Conservation (phyloP, 148 eudicot genomes). For the Persicaria maculosa region DNA sequence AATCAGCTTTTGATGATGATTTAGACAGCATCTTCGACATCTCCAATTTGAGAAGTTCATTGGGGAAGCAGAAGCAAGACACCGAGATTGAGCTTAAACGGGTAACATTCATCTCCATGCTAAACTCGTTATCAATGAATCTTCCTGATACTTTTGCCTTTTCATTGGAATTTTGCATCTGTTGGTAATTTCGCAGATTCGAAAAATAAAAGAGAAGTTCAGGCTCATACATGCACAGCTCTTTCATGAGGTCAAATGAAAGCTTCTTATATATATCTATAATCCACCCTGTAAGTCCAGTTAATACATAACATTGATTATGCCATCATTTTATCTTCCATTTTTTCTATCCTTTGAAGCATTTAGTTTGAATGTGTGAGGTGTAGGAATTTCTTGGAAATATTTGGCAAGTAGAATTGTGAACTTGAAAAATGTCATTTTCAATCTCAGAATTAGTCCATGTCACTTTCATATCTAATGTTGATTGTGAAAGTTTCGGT, state of each 20-base stretch:
- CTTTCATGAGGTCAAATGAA: conserved; percentile 32
- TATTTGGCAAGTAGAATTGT: neutral
- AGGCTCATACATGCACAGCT: conserved; percentile 65
- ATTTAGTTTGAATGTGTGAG: neutral
- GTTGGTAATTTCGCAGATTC: conserved; percentile 45
- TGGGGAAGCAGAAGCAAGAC: conserved; percentile 64
- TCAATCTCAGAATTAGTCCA: neutral
- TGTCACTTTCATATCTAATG: neutral
- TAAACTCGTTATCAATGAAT: neutral
- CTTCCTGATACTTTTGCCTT: neutral
- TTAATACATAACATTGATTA: neutral
- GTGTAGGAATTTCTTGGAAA: neutral
- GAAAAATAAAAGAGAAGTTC: conserved; percentile 78
- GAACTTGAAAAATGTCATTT: neutral
- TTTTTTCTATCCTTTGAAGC: neutral
- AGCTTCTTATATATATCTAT: neutral
- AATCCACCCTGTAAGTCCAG: neutral
- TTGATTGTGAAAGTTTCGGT: too few relatives aligned
- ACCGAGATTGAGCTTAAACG: conserved; percentile 74
- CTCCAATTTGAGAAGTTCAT: conserved; percentile 50
- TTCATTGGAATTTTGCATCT: conserved; percentile 1
- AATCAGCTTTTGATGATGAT: conserved; percentile 67
- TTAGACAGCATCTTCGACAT: conserved; percentile 70
- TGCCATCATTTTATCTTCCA: neutral
- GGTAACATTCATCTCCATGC: conserved; percentile 25